Evolutionary conservation across 306 rosid genomes (phyloP), one percentile per base, ranked within the genome.

Genomic region (Trifolium subterraneum): DNA sequence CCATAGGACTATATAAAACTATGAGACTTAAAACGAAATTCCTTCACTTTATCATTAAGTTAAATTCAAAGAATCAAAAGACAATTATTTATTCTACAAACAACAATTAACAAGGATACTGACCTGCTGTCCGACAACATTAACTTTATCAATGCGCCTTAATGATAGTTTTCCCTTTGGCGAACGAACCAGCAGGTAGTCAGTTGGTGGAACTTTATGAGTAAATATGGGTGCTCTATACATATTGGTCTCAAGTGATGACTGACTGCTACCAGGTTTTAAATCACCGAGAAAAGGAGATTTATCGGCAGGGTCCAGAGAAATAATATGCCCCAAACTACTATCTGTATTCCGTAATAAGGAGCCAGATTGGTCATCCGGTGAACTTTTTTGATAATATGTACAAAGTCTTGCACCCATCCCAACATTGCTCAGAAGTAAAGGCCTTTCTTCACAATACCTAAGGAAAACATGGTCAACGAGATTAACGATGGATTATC

Each of bases 391-490:
- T 81, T 89, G 94, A 80, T 91, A 91, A 79, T 93, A 93, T n/a
- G 94, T 91, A 82, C 98, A 93, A 19, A 93, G 89, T 78, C 94
- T 91, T 60, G 96, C 94, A 76, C 97, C 98, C 98, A 91, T 91
- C 71, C 98, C 98, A 75, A 78, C 86, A 83, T 89, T 93, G 85
- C 97, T 84, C 87, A 91, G 78, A 78, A 93, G 93, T 78, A 93
- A 86, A 80, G 98, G 98, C 73, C 98, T 88, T 87, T 93, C 98
- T 88, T 93, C 98, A 55, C 97, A 91, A 80, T 93, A 93, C 88
- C 98, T 94, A 70, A 81, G 74, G 67, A 79, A 38, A 73, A 74
- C 64, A 75, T 45, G 72, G 55, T 36, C 62, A 65, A 75, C 19
- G 13, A 76, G 51, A 31, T 76, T 52, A 72, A 44, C n/a, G 12